These are phyloP conservation scores for Aspergillaceae sp. DNA, from an alignment of 2,329 filamentous ascomycete genomes.

Conservation along the genomic window DNA sequence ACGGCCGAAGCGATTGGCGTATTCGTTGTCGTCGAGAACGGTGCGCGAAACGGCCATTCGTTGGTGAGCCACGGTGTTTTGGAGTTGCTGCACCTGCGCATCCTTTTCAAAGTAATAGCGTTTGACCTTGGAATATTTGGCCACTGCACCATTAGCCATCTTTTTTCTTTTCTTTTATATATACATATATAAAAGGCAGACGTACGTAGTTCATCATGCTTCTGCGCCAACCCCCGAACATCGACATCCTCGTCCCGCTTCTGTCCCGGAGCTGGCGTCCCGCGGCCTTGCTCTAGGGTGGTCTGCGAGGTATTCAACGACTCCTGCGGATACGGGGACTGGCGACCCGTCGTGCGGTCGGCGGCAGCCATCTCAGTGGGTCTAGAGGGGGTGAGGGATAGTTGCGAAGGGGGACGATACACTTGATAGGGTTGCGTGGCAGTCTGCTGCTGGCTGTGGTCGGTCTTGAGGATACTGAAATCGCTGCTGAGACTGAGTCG, in stretches of 20 bases:
- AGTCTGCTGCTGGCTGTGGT: neutral
- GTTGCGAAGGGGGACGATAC: conserved; percentile 14
- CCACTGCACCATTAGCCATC: conserved; percentile 48
- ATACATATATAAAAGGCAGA: neutral
- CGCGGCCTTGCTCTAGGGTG: conserved; percentile 37
- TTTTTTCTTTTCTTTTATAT: conserved; percentile 2
- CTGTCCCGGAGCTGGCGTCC: conserved; percentile 37
- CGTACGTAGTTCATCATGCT: conserved; percentile 37
- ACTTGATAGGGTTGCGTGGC: conserved; percentile 7
- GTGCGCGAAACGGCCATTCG: conserved; percentile 90
- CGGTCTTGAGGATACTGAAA: neutral
- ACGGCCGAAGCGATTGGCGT: conserved; percentile 76
- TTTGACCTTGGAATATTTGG: conserved; percentile 97
- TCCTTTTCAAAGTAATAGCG: conserved; percentile 92
- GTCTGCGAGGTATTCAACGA: conserved; percentile 12
- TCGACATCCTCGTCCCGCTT: conserved; percentile 37
- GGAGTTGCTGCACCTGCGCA: conserved; percentile 81
- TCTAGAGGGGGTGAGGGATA: conserved; percentile 6
- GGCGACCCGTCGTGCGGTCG: conserved; percentile 4
- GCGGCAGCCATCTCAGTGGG: too few species aligned
- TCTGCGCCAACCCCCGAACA: conserved; percentile 35
- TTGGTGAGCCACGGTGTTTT: conserved; percentile 96
- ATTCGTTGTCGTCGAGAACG: conserved; percentile 91
- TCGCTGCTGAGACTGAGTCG: neutral
- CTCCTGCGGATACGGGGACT: conserved; percentile 7